Evolutionary conservation across 1,139 yeast genomes (phyloP), one percentile per base, ranked within the genome.

Genomic region (Pichia sp.): DNA sequence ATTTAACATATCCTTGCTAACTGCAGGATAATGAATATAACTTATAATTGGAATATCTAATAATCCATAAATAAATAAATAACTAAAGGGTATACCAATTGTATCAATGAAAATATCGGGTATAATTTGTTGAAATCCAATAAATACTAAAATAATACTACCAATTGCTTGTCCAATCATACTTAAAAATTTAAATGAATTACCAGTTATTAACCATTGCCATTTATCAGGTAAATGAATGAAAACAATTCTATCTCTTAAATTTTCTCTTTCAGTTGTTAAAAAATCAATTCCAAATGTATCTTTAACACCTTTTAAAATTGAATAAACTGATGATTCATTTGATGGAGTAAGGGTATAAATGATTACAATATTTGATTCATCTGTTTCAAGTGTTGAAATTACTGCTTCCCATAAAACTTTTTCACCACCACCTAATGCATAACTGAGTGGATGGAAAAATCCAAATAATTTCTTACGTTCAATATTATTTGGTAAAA

Each of bases 391-490:
- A 52, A 90, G 70, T 0, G 96, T 86, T 30, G 84, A 75, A 56
- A 79, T 75, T 6, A 92, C 87, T 0, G 97, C 96, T 49, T 87
- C 89, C 98, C 98, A 94, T 42, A 94, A 72, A 0, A 94, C 98
- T 46, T 95, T 77, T 65, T 94, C 99, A 29, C 99, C 99, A 38
- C 99, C 99, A 26, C 98, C 98, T 38, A 96, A 96, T 43, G 96
- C 94, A 64, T 87, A 87, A 55, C 97, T 90, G 59, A 84, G 86
- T 0, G 98, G 98, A 66, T 94, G 99, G 71, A 92, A 89, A 62
- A 86, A 90, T 6, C 97, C 99, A 60, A 72, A 84, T 26, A 87
- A 63, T 26, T 71, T 55, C 45, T 63, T 70, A 40, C 84, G 66
- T 39, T 58, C 62, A 5, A 69, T 67, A 56, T 73, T 79, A 25